Evolutionary conservation across 1,284 basidiomycete species (phyloP), one percentile per base, ranked within the genome.

Genomic region (Agaricales sp.): DNA sequence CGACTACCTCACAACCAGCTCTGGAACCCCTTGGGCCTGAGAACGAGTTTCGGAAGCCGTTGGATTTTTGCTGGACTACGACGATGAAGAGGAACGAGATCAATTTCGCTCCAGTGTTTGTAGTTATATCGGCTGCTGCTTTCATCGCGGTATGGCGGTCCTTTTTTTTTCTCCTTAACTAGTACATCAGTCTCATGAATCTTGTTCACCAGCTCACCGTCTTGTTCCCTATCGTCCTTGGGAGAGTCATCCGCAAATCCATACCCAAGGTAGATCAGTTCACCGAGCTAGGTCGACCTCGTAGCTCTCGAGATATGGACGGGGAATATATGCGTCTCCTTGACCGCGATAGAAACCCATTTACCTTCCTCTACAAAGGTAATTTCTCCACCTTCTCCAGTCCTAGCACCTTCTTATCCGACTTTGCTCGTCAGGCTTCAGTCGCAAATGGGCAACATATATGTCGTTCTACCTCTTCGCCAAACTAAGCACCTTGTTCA

Each of bases 11-110:
- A 19, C 75, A 75, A 2, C 76, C 78, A 1, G 53, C 58, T 1
- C 53, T 78, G 1, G 55, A 71, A 3, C 70, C 76, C 3, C 61
- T 82, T 19, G 81, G 81, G 6, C 73, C 79, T n/a, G 24, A 72
- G 0, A 68, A 70, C 53, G 68, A 77, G 61, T 82, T 67, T 60
- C 70, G 77, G 46, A 76, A 78, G 47, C 75, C 84, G 2, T 60
- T 84, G 49, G 82, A 89, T 62, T 88, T 90, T 58, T 90, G 87
- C 63, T 91, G 80, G 68, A 82, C 80, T 2, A 82, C 82, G 0
- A 83, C 83, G 2, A 81, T 86, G 83, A 73, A 75, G 52, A 71
- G 71, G 44, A 78, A 86, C 54, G 71, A 82, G 58, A 68, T 88
- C 57, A 91, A 92, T 59, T 85, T 72, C 55, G 84, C 85, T 0